Conservation (phyloP, 257 asterid species). For the Solanum okadae region DNA sequence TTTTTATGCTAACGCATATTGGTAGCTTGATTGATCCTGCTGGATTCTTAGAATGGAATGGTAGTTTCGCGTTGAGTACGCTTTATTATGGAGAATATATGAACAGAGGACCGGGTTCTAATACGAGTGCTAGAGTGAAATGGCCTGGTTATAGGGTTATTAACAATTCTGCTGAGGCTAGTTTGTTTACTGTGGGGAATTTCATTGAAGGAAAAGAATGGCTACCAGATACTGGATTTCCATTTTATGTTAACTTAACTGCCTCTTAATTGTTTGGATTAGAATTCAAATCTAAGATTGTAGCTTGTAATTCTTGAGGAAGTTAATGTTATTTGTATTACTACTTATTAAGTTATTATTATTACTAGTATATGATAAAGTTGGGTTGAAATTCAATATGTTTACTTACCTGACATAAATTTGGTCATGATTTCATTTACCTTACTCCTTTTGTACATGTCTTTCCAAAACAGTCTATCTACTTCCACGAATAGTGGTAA, state of each 20-base stretch:
- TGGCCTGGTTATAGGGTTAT: conserved; percentile 87
- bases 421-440: neutral
- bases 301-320: neutral
- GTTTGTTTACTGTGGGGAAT: conserved; percentile 55
- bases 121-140: conserved; percentile 54
- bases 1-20: conserved; percentile 39
- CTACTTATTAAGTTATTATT: neutral
- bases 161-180: conserved; percentile 46
- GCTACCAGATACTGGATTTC: conserved; percentile 44
- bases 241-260: conserved; percentile 63
- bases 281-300: neutral
- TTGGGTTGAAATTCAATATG: neutral
- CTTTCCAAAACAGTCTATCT: too few species aligned
- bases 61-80: conserved; percentile 46
- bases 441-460: neutral
- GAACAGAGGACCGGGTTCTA: conserved; percentile 91
- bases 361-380: neutral
- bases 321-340: neutral
- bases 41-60: conserved; percentile 82
- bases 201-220: conserved; percentile 65
- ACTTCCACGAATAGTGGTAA: neutral
- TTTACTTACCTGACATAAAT: neutral
- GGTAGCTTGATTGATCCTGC: conserved; percentile 51
- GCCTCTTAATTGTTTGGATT: conserved; percentile 8
- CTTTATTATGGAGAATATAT: conserved; percentile 71